Percentiles rank a stretch among this genome's conserved stretches.
Conservation (phyloP, 2,329 filamentous ascomycete genomes). For the Sarocladiaceae sp. region DNA sequence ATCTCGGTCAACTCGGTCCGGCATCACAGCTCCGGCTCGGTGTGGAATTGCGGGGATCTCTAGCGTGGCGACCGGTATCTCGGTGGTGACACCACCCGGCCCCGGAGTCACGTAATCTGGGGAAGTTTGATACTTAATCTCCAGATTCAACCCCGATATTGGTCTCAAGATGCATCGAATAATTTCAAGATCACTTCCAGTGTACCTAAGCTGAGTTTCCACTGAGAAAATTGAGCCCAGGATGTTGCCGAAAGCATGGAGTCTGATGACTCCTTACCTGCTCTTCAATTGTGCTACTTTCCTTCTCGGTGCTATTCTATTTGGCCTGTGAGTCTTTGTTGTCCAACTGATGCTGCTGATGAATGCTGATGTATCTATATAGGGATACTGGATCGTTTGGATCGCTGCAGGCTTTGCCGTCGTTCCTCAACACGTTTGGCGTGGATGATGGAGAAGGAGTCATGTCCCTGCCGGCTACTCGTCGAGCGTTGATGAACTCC, state of each 20-base stretch:
- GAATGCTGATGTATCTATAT: background rate
- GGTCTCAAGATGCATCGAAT: too few species aligned
- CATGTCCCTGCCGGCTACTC: background rate
- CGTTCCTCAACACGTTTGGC: constrained; percentile 7
- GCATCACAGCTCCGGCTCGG: background rate
- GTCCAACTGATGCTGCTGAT: background rate
- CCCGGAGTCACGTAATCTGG: constrained; percentile 1
- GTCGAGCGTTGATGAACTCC: constrained; percentile 7
- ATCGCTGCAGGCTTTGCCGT: constrained; percentile 7
- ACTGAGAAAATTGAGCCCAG: background rate
- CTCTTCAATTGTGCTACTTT: constrained; percentile 4
- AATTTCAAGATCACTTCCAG: background rate
- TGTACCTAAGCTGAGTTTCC: background rate
- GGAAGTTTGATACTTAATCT: background rate
- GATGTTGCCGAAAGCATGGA: constrained; percentile 6
- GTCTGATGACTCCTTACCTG: constrained; percentile 10
- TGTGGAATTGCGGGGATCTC: background rate
- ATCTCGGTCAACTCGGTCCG: constrained; percentile 5
- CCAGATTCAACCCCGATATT: background rate
- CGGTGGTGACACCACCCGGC: background rate
- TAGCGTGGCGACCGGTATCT: background rate
- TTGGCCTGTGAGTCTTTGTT: constrained; percentile 8
- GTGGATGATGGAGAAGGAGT: background rate
- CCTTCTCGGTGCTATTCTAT: constrained; percentile 7
- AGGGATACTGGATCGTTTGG: constrained; percentile 9